Conservation (phyloP, 2,329 filamentous ascomycete genomes). For the Teratosphaeria pseudoeucalypti region DNA sequence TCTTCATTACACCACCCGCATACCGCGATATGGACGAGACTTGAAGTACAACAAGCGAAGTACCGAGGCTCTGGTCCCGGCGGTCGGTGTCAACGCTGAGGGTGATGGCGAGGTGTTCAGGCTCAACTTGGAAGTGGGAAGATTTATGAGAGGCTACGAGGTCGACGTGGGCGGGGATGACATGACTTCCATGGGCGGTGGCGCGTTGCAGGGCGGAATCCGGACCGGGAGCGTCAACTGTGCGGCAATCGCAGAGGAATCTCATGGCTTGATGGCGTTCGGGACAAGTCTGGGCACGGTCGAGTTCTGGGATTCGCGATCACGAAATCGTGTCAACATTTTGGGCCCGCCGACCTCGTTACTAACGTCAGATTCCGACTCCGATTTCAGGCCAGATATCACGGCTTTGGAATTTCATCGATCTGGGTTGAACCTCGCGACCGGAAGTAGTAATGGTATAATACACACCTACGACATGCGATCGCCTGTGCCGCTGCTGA, state of each 20-base stretch:
- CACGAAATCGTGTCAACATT: slow-evolving; percentile 68
- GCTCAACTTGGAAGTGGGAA: slow-evolving; percentile 79
- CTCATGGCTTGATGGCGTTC: slow-evolving; percentile 84
- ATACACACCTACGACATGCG: slow-evolving; percentile 88
- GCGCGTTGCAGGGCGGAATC: slow-evolving; percentile 77
- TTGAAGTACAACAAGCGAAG: slow-evolving; percentile 72
- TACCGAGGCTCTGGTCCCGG: slow-evolving; percentile 75
- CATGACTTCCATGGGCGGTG: slow-evolving; percentile 51
- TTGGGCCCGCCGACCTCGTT: slow-evolving; percentile 45
- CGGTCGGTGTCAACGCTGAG: slow-evolving; percentile 77
- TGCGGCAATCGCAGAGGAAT: slow-evolving; percentile 74
- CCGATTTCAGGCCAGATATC: slow-evolving; percentile 48
- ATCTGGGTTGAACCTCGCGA: slow-evolving; percentile 74
- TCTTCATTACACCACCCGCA: slow-evolving; percentile 76
- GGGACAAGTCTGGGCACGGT: slow-evolving; percentile 92
- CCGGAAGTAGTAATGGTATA: slow-evolving; percentile 78
- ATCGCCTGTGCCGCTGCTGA: slow-evolving; percentile 72
- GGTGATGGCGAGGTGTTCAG: slow-evolving; percentile 87
- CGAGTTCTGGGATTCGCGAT: slow-evolving; percentile 90
- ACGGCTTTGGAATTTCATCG: slow-evolving; percentile 80
- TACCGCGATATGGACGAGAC: slow-evolving; percentile 87
- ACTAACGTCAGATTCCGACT: slow-evolving; percentile 19
- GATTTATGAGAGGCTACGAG: slow-evolving; percentile 91
- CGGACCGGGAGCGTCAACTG: slow-evolving; percentile 78
- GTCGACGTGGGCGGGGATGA: slow-evolving; percentile 84